These are phyloP conservation scores for Mycena leptocephala DNA, from an alignment of 768 basidiomycete species.

Conservation along the genomic window DNA sequence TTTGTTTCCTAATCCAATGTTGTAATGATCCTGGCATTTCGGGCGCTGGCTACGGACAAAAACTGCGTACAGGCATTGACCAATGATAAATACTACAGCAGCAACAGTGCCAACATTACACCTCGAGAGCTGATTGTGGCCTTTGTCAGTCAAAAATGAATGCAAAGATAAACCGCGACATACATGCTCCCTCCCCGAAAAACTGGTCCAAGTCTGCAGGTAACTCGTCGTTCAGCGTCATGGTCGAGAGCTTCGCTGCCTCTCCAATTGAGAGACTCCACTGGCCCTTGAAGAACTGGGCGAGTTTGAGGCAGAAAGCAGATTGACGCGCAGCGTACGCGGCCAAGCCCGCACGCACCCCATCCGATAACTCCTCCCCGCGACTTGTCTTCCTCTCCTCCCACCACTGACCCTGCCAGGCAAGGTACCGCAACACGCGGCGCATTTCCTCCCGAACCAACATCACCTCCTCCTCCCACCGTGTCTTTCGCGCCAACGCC, in stretches of 20 bases:
- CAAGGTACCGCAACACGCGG: background rate
- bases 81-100: no score
- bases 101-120: no score
- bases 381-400: background rate
- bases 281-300: background rate
- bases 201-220: background rate
- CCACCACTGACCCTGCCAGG: background rate
- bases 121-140: no score
- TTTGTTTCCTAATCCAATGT: no score
- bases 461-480: background rate
- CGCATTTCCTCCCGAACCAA: conserved; percentile 31
- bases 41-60: no score
- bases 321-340: background rate
- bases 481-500: conserved; percentile 25
- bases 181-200: background rate
- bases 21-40: no score
- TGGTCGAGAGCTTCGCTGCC: background rate
- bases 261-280: background rate
- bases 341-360: background rate
- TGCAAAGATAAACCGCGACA: no score
- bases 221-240: background rate
- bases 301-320: background rate
- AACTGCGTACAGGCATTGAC: no score
- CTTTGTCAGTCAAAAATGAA: no score
- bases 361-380: background rate